Evolutionary conservation across 495 filamentous ascomycete species (phyloP).

Genomic region (Ramalina intermedia): DNA sequence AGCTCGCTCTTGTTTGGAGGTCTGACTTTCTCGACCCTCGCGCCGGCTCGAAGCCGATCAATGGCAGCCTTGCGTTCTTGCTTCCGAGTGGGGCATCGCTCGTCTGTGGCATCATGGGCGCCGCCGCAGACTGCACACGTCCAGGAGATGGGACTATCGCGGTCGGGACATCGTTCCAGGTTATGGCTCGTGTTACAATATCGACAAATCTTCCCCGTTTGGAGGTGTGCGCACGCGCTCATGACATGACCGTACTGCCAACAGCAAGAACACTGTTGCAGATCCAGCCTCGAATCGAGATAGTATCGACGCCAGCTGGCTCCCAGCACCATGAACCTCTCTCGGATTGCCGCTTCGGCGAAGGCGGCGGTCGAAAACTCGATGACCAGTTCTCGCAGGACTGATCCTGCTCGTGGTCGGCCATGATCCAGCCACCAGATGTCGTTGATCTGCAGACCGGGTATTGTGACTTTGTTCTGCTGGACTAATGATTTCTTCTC

Average conservation of each 20-base stretch:
- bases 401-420: too few species aligned
- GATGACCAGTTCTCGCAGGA: background rate
- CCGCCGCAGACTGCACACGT: background rate
- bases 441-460: conserved; percentile 1
- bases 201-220: background rate
- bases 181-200: background rate
- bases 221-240: background rate
- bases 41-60: too few species aligned
- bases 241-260: background rate
- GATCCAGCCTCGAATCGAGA: too few species aligned
- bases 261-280: too few species aligned
- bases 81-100: too few species aligned
- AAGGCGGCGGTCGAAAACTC: background rate
- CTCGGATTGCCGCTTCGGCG: background rate
- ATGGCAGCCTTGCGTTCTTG: too few species aligned
- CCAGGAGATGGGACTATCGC: background rate
- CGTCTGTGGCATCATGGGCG: too few species aligned
- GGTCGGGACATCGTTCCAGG: too few species aligned
- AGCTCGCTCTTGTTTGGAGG: too few species aligned
- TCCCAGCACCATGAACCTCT: background rate
- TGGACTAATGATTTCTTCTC: background rate
- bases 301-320: too few species aligned
- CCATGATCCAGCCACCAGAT: background rate
- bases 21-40: too few species aligned
- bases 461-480: background rate